Base-by-base conservation (phyloP, 208 protist species). In the Trypanosoma boissoni region DNA sequence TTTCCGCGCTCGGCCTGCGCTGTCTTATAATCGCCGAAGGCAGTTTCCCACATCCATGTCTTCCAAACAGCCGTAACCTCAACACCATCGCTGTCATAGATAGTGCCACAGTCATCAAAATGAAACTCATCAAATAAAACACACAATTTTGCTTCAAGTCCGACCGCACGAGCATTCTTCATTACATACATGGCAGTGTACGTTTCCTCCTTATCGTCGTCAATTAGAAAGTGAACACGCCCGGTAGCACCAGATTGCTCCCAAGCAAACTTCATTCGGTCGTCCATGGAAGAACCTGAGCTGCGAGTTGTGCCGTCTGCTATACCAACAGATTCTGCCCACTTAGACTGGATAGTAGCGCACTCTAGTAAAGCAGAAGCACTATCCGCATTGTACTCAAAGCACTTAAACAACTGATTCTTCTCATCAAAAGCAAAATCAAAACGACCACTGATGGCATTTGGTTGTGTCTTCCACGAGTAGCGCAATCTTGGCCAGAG, bases 301-400 rank as follows among this genome's bases (percentile, higher is more conserved):
- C 72, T 72, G 48, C 83, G 72, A 8, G 78, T 85, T 0, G 64
- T 49, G 27, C 29, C 43, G 44, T 78, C 73, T 41, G 72, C 63
- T 41, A 96, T 37, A n/a, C 85, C 86, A 32, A 92, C 69, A 18
- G 72, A 79, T 37, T 83, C 50, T 8, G 80, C 86, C 87, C 90
- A 96, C 71, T 96, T 93, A 48, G 84, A 57, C 67, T 96, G 90
- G 63, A 96, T 88, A 48, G 73, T 76, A 34, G 73, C 90, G 61
- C 86, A 92, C 66, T 96, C 90, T 43, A 96, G 65, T 49, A 96
- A 68, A 49, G 84, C 91, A 4, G 84, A 88, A 20, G 90, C 86
- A 69, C 90, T 96, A 57, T 96, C 90, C 5, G 90, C 90, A 72
- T 96, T 96, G 78, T 96, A 96, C 74, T 96, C 90, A 61, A 94